Evolutionary conservation across 371 early-diverging fungal species (phyloP).

Genomic region (Rhizopus microsporus): DNA sequence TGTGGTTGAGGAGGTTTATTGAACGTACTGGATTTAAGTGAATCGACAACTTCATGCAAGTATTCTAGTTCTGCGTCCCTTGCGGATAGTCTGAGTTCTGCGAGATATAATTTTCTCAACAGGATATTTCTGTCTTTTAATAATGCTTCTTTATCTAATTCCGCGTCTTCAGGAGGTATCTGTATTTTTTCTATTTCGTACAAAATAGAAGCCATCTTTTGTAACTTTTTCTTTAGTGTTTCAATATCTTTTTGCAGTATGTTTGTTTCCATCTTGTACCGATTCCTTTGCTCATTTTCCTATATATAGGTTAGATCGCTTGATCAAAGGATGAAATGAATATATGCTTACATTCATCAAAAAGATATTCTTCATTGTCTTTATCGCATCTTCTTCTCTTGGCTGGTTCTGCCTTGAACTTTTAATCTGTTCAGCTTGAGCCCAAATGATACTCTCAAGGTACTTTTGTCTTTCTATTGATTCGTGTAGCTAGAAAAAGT

Average conservation of each 20-base stretch:
- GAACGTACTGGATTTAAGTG: slow-evolving; percentile 12
- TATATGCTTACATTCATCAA: slow-evolving; percentile 28
- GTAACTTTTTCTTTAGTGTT: slow-evolving; percentile 23
- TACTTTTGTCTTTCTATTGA: slow-evolving; percentile 29
- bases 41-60: slow-evolving; percentile 31
- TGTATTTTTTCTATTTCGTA: slow-evolving; percentile 37
- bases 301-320: background rate
- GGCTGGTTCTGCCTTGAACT: slow-evolving; percentile 8
- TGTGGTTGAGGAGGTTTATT: slow-evolving; percentile 10
- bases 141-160: slow-evolving; percentile 28
- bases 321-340: background rate
- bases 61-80: slow-evolving; percentile 49
- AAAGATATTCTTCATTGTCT: slow-evolving; percentile 36
- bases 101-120: slow-evolving; percentile 39
- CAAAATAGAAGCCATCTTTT: slow-evolving; percentile 28
- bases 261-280: slow-evolving; percentile 25
- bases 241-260: slow-evolving; percentile 31
- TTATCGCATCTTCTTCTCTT: slow-evolving; percentile 20
- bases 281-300: slow-evolving; percentile 33
- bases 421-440: slow-evolving; percentile 35
- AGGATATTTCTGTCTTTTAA: slow-evolving; percentile 33
- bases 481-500: slow-evolving; percentile 23
- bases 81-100: slow-evolving; percentile 41
- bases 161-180: slow-evolving; percentile 23
- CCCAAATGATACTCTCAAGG: slow-evolving; percentile 30